These are phyloP conservation scores for Flaveria linearis DNA, from an alignment of 129 eudicot species.

Conservation along the genomic window DNA sequence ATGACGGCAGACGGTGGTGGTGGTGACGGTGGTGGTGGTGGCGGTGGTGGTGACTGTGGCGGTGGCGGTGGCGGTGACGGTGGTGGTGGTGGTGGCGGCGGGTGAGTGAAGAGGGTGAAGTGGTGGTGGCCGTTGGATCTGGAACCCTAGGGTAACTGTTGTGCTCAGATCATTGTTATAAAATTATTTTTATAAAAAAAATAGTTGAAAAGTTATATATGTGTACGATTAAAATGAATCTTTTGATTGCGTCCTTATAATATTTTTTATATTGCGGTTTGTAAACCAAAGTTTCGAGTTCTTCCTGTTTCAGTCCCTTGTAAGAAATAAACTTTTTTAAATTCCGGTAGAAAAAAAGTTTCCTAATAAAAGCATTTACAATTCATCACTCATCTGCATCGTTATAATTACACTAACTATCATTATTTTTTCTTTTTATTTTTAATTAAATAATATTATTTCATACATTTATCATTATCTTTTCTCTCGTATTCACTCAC, in stretches of 20 bases:
- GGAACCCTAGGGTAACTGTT: constrained; percentile 38
- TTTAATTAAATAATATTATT: no score
- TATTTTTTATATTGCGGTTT: background rate
- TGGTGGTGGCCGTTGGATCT: constrained; percentile 41
- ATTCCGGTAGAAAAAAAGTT: no score
- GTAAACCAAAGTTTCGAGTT: no score
- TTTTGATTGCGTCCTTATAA: background rate
- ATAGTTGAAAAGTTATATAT: background rate
- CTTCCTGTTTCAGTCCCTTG: no score
- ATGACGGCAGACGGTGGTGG: constrained; percentile 18
- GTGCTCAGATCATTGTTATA: constrained; percentile 1
- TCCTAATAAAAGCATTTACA: no score
- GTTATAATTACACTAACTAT: no score
- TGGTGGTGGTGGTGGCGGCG: constrained; percentile 27
- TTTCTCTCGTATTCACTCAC: no score
- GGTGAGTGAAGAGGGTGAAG: constrained; percentile 29
- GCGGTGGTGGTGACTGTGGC: background rate
- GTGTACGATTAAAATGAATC: background rate
- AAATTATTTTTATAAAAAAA: background rate
- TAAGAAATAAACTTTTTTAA: no score
- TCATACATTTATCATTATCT: no score
- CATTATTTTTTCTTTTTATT: no score
- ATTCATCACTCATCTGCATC: no score
- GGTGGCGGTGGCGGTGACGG: constrained; percentile 13
- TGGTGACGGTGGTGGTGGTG: constrained; percentile 24